These are phyloP conservation scores for Moringa oleifera DNA, from an alignment of 345 rosid genomes.

Conservation along the genomic window DNA sequence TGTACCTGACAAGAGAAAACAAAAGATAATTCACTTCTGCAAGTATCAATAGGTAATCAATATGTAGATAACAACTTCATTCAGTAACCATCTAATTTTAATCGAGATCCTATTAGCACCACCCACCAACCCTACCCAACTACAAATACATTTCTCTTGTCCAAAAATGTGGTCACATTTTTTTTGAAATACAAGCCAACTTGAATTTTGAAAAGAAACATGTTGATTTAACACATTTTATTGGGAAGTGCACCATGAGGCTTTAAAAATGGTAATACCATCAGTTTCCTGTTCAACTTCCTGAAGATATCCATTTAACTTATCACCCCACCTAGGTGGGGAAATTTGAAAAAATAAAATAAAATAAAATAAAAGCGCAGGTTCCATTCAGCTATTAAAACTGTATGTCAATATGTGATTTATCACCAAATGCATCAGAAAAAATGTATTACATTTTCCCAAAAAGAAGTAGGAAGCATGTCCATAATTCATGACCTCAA, in stretches of 20 bases:
- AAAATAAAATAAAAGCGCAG: background rate
- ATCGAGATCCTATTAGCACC: background rate
- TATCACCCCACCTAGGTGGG: background rate
- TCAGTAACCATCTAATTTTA: background rate
- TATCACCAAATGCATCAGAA: background rate
- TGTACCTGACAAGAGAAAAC: background rate
- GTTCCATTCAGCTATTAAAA: background rate
- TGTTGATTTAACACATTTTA: too few relatives aligned
- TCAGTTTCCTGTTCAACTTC: background rate
- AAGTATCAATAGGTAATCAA: background rate
- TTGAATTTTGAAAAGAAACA: background rate
- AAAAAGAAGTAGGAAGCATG: background rate
- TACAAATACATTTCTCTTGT: background rate
- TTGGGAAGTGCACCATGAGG: too few relatives aligned
- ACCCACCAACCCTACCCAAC: background rate
- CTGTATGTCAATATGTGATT: background rate
- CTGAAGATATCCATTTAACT: background rate
- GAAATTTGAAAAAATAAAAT: too few relatives aligned
- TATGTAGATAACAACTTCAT: background rate
- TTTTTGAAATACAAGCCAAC: too few relatives aligned
- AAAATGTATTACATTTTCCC: too few relatives aligned
- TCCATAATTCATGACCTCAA: background rate
- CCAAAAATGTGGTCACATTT: too few relatives aligned
- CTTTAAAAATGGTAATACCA: too few relatives aligned
- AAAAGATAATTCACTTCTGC: background rate